These are phyloP conservation scores for Phytophthora crassamura DNA, from an alignment of 352 stramenopile species.

Conservation along the genomic window DNA sequence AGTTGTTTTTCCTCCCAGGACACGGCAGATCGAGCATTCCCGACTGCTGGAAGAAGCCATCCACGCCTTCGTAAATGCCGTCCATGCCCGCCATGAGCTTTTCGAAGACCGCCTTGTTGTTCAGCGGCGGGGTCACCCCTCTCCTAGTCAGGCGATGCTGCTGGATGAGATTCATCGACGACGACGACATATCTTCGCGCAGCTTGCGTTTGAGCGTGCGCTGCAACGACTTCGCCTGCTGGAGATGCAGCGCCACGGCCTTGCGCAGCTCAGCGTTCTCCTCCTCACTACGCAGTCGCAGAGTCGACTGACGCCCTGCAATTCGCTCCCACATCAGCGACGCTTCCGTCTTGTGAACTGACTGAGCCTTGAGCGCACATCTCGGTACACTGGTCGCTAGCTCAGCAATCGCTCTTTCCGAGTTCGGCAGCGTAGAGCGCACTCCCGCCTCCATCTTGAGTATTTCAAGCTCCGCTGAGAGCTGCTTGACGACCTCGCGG, in stretches of 20 bases:
- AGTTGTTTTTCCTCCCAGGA: constrained; percentile 24
- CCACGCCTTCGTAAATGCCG: constrained; percentile 9
- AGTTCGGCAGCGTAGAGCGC: constrained; percentile 22
- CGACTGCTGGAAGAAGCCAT: constrained; percentile 7
- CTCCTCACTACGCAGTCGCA: constrained; percentile 20
- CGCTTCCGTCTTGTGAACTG: constrained; percentile 13
- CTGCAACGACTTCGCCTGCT: constrained; percentile 28
- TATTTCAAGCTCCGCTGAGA: constrained; percentile 21
- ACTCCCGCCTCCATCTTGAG: constrained; percentile 29
- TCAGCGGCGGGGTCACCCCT: constrained; percentile 21
- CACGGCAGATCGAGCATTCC: constrained; percentile 20
- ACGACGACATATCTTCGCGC: constrained; percentile 12
- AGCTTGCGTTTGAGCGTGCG: constrained; percentile 30
- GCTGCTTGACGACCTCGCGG: constrained; percentile 28
- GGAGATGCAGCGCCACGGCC: constrained; percentile 16
- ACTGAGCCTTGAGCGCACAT: constrained; percentile 1
- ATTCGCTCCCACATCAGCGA: constrained; percentile 30
- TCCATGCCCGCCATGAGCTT: constrained; percentile 23
- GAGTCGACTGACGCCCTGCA: constrained; percentile 26
- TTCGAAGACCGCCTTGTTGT: constrained; percentile 31
- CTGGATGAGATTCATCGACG: constrained; percentile 17
- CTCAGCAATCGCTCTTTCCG: not conserved
- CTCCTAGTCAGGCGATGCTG: constrained; percentile 16
- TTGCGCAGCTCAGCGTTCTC: constrained; percentile 25
- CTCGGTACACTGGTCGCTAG: not conserved